Evolutionary conservation across 1,139 yeast species (phyloP).

Genomic region (Yamadazyma trypodendri): DNA sequence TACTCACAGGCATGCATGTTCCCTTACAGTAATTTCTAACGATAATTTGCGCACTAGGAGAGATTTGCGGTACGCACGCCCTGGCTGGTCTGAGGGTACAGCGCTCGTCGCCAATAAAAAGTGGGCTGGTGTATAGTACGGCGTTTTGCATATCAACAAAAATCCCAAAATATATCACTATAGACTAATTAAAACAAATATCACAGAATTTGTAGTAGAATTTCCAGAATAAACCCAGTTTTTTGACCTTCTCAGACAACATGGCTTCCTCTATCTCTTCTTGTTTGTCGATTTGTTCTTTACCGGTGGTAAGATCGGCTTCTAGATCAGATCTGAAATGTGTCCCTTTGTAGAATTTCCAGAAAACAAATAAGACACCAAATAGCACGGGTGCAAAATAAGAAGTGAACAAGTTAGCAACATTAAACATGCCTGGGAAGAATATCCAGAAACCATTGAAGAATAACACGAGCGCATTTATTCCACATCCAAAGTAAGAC

Average conservation of each 20-base stretch:
- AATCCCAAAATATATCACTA: neutral
- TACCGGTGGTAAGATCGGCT: constrained; percentile 40
- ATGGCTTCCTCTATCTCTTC: constrained; percentile 25
- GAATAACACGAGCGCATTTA: constrained; percentile 27
- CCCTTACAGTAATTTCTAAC: neutral
- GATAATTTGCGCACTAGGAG: neutral
- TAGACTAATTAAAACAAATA: constrained; percentile 14
- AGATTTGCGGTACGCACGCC: neutral
- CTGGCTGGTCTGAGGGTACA: neutral
- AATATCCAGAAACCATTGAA: constrained; percentile 45
- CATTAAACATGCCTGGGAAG: constrained; percentile 38
- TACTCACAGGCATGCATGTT: neutral
- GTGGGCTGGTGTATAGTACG: too few relatives aligned
- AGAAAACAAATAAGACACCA: constrained; percentile 24
- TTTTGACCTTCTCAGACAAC: constrained; percentile 19
- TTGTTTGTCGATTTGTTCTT: constrained; percentile 34
- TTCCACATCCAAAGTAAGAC: constrained; percentile 31
- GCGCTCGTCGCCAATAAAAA: too few relatives aligned
- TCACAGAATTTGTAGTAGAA: constrained; percentile 14
- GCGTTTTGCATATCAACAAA: too few relatives aligned
- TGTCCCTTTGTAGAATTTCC: constrained; percentile 38
- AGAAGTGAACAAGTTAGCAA: constrained; percentile 37
- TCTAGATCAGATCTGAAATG: constrained; percentile 29
- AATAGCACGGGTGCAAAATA: constrained; percentile 42
- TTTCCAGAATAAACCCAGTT: constrained; percentile 21